Conservation (phyloP, 139 green algal genomes). For the Pleodorina starrii region DNA sequence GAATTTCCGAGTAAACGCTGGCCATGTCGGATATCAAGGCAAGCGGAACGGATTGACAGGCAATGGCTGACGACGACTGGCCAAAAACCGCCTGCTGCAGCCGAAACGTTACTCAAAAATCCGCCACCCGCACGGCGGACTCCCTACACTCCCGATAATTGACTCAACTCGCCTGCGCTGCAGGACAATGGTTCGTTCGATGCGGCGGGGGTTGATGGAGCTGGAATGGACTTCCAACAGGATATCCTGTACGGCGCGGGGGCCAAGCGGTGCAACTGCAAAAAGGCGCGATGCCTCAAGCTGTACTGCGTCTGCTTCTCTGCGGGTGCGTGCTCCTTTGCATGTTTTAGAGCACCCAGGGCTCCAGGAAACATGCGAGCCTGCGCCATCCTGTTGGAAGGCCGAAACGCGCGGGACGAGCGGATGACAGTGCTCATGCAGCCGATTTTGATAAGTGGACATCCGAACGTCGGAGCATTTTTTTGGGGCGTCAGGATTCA, state of each 20-base stretch:
- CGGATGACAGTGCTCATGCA: too few species aligned
- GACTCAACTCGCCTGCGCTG: not conserved
- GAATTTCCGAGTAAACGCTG: not conserved
- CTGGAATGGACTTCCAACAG: not conserved
- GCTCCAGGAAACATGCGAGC: too few species aligned
- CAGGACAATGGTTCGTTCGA: not conserved
- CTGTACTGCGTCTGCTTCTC: slow-evolving; percentile 94
- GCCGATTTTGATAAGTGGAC: too few species aligned
- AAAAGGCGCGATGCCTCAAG: slow-evolving; percentile 92
- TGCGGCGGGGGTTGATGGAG: not conserved
- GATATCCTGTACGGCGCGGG: not conserved
- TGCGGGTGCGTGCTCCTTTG: too few species aligned
- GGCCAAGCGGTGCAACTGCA: slow-evolving; percentile 86
- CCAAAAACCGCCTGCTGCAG: not conserved
- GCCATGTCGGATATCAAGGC: not conserved
- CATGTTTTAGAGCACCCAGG: too few species aligned
- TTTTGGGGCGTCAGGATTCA: too few species aligned
- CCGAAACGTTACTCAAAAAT: not conserved
- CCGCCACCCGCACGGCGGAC: not conserved
- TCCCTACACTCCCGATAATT: not conserved
- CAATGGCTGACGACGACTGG: not conserved
- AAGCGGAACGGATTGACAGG: not conserved
- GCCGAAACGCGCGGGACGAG: too few species aligned
- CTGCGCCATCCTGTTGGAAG: too few species aligned
- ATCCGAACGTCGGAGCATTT: too few species aligned